Base-by-base conservation (phyloP, 1,284 basidiomycete species). In the Prillingera fragicola region DNA sequence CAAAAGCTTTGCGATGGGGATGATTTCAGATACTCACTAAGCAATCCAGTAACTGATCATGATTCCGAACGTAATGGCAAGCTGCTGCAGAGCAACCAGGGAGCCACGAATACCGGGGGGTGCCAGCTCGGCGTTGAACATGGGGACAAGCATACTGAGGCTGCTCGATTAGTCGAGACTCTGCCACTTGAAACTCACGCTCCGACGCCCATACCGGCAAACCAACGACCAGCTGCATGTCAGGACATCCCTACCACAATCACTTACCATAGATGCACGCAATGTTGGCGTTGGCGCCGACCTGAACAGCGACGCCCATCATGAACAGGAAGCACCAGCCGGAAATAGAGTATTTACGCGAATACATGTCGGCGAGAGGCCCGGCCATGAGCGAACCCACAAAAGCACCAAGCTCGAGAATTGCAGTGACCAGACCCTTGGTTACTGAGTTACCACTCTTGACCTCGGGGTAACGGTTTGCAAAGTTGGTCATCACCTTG, bases 61-160 rank as follows among this genome's bases (percentile, higher is more conserved):
- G 36, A 65, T 67, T 51, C 62, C 62, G 52, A 83, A 83, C 1
- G 83, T 83, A 61, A 87, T 87, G 4, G 83, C 81, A 10, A 87
- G 74, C 60, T 88, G 86, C 63, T 88, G 85, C 12, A 89, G 77
- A 3, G 84, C 84, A 33, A 88, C 85, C 27, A 88, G 74, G 57
- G 82, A 83, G 8, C 86, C 86, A 54, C 86, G 80, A 18, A 89
- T 83, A 69, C 87, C 85, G 2, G 85, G 83, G 17, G 85, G 84
- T 1, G 84, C 82, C 33, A 87, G 77, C 66, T 82, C 80, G 33
- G 79, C 77, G 59, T 88, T 87, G 75, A 85, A 87, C 69, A 71
- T 69, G 19, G 69, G 69, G 1, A 69, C 67, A 13, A 69, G 51
- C 61, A 67, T 69, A 5, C 67, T 69, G 7, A 71, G 47, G 8